Evolutionary conservation across 768 basidiomycete genomes (phyloP).

Genomic region (Tephrocybe sp.): DNA sequence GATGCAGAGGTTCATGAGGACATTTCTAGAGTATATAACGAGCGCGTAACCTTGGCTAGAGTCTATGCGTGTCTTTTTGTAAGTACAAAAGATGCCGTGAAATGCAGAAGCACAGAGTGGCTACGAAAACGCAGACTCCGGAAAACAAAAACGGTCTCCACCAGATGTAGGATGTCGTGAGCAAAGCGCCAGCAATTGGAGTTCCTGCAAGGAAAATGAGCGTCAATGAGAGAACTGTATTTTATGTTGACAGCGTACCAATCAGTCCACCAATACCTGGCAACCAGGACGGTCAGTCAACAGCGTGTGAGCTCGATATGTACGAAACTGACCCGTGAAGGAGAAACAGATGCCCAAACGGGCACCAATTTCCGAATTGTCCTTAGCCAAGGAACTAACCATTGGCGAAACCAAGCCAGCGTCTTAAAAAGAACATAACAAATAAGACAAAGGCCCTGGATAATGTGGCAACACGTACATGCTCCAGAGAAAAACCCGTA

Average conservation of each 20-base stretch:
- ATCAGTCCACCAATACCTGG: slow-evolving; percentile 27
- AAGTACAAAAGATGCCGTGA: slow-evolving; percentile 19
- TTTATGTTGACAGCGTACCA: slow-evolving; percentile 24
- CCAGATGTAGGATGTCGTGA: slow-evolving; percentile 30
- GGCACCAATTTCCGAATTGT: slow-evolving; percentile 48
- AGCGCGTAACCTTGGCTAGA: slow-evolving; percentile 11
- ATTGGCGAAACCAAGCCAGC: slow-evolving; percentile 4
- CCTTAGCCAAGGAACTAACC: slow-evolving; percentile 10
- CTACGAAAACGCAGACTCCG: slow-evolving; percentile 14
- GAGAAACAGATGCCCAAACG: slow-evolving; percentile 49
- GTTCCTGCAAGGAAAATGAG: slow-evolving; percentile 25
- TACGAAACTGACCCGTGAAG: neutral
- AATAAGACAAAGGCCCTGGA: neutral
- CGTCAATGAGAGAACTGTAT: neutral
- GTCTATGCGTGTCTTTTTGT: slow-evolving; percentile 21
- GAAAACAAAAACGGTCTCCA: slow-evolving; percentile 20
- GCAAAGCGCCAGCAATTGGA: slow-evolving; percentile 49
- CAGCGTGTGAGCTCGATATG: neutral
- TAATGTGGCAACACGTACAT: neutral
- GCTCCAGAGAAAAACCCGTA: slow-evolving; percentile 11
- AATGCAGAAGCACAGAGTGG: slow-evolving; percentile 16
- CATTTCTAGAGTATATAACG: neutral
- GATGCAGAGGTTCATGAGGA: neutral
- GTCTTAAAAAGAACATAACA: neutral
- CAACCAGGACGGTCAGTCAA: neutral